Evolutionary conservation across 176 grass and related monocot species (phyloP).

Genomic region (Elymus sibiricus): DNA sequence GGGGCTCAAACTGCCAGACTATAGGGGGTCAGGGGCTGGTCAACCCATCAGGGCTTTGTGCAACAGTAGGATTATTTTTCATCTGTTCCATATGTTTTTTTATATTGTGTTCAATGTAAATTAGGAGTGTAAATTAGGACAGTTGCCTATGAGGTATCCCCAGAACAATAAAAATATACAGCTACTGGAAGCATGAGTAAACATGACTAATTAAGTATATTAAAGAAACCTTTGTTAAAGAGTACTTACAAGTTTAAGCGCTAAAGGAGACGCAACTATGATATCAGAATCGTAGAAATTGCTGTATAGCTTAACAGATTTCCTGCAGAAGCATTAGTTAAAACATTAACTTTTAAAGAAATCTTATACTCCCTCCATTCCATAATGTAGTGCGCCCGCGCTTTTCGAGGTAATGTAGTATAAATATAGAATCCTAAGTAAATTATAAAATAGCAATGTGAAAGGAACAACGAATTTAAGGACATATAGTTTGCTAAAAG

Average conservation of each 20-base stretch:
- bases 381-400: no score
- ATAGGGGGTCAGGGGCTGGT: not conserved
- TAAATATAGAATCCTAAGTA: not conserved
- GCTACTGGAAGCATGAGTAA: not conserved
- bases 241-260: conserved; percentile 68
- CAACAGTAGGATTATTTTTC: not conserved
- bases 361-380: no score
- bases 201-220: not conserved
- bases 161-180: conserved; percentile 23
- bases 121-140: no score
- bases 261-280: conserved; percentile 93
- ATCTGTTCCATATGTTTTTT: conserved; percentile 2
- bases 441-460: conserved; percentile 9
- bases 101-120: conserved; percentile 10
- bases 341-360: conserved; percentile 21
- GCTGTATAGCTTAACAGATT: conserved; percentile 86
- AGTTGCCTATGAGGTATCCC: not conserved
- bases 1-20: not conserved
- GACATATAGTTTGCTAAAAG: not conserved
- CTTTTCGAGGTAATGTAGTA: no score
- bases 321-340: conserved; percentile 55
- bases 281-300: conserved; percentile 97
- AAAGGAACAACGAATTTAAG: not conserved
- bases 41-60: not conserved
- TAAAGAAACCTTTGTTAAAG: not conserved